These are phyloP conservation scores for Paramecium primaurelia DNA, from an alignment of 73 alveolate species.

Conservation along the genomic window DNA sequence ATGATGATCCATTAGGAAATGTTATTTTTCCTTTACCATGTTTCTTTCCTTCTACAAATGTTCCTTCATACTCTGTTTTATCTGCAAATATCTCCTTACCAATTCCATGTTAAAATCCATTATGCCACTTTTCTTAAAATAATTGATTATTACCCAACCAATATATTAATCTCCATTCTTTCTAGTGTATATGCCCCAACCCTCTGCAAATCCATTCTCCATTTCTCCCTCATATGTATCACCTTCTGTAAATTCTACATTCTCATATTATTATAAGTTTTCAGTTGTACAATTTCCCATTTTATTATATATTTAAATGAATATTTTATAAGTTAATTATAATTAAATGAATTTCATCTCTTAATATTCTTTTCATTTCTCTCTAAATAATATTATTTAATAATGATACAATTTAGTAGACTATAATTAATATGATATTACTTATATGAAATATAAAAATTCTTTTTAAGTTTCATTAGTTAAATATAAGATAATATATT, in stretches of 20 bases:
- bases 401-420: too few relatives aligned
- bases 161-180: background rate
- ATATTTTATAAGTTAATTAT: too few relatives aligned
- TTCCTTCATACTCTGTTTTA: constrained; percentile 66
- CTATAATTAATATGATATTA: too few relatives aligned
- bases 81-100: constrained; percentile 45
- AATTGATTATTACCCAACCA: background rate
- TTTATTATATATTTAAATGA: background rate
- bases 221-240: background rate
- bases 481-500: too few relatives aligned
- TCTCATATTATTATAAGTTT: background rate
- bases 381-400: too few relatives aligned
- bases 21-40: constrained; percentile 62
- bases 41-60: constrained; percentile 65
- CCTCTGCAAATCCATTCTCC: background rate
- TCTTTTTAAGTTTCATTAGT: too few relatives aligned
- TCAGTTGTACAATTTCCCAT: background rate
- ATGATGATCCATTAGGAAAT: constrained; percentile 70
- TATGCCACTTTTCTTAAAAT: constrained; percentile 35
- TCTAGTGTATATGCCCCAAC: background rate
- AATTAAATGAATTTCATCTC: too few relatives aligned
- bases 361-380: too few relatives aligned
- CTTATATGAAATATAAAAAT: too few relatives aligned
- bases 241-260: background rate
- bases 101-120: background rate